phyloP scores from a whole-genome alignment of 164 flowering plant species.

The Paratinospora sagittata region DNA sequence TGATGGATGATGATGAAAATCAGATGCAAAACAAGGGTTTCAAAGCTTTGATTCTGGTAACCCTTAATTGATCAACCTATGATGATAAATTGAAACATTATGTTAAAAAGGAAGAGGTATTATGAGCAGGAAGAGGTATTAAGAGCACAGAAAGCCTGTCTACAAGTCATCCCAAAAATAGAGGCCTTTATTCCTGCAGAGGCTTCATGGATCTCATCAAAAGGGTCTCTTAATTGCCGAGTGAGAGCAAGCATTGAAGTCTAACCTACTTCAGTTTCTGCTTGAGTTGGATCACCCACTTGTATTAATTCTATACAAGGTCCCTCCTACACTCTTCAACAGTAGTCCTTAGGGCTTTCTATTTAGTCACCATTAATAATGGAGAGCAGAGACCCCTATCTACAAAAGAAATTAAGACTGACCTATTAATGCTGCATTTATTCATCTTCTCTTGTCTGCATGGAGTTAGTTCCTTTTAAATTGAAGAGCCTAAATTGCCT shows the following conservation, averaged over 20 bases:
- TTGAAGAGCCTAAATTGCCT: conserved; percentile 1
- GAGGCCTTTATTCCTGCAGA: neutral
- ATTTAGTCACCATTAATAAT: neutral
- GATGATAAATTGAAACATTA: neutral
- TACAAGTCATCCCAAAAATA: neutral
- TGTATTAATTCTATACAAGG: neutral
- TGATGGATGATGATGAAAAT: no score
- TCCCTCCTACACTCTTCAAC: conserved; percentile 1
- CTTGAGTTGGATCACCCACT: conserved; percentile 1
- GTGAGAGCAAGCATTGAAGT: conserved; percentile 2
- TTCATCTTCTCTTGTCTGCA: conserved; percentile 1
- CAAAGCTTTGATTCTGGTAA: neutral
- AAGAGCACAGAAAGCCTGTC: neutral
- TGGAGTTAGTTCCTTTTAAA: conserved; percentile 1
- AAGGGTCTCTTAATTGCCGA: neutral
- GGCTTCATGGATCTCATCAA: conserved; percentile 4
- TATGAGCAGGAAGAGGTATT: conserved; percentile 1
- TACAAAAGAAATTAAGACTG: conserved; percentile 5
- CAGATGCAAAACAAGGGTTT: conserved; percentile 1
- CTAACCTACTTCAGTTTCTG: neutral
- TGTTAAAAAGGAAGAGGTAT: neutral
- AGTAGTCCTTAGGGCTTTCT: neutral
- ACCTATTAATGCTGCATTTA: neutral
- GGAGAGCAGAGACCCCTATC: conserved; percentile 1
- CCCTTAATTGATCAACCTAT: neutral